A percentile compares a stretch with the other conserved stretches of the same genome.
Conservation (phyloP, 805 yeast genomes). For the Kodamaea leandrae region DNA sequence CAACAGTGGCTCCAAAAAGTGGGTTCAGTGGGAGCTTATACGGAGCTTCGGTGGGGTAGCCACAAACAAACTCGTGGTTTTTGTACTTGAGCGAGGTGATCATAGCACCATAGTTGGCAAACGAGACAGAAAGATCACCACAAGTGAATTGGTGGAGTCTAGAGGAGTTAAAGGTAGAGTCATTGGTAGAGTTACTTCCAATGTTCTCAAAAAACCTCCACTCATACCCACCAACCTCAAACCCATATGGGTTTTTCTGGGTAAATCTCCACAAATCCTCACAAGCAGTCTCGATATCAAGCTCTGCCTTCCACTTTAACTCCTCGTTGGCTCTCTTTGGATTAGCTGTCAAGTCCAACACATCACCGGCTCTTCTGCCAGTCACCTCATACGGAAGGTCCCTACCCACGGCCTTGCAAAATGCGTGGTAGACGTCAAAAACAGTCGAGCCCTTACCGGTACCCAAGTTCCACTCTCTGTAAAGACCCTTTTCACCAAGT, state of each 20-base stretch:
- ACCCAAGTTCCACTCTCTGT: constrained; percentile 81
- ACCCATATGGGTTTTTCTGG: constrained; percentile 64
- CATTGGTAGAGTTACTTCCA: no score
- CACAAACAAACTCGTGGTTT: constrained; percentile 39
- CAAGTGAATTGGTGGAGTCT: constrained; percentile 38
- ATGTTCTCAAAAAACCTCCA: constrained; percentile 30
- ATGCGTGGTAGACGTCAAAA: constrained; percentile 64
- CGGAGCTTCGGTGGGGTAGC: constrained; percentile 33
- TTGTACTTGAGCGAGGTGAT: constrained; percentile 42
- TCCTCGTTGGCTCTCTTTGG: constrained; percentile 61
- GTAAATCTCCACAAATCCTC: constrained; percentile 79
- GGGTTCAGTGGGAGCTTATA: constrained; percentile 40
- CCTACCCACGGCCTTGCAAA: constrained; percentile 61
- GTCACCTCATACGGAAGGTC: constrained; percentile 59
- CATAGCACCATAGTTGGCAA: constrained; percentile 52
- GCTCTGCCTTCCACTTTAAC: constrained; percentile 59
- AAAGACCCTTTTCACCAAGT: constrained; percentile 40
- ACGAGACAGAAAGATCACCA: constrained; percentile 34
- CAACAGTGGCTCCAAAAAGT: constrained; percentile 62
- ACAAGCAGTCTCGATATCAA: constrained; percentile 62
- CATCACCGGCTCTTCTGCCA: constrained; percentile 74
- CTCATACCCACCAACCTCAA: constrained; percentile 28
- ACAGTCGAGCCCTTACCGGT: constrained; percentile 45
- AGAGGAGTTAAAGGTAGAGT: no score
- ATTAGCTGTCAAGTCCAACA: constrained; percentile 68